Base-by-base conservation (phyloP, 139 green algal genomes). In the Chlamydomonas sphaeroides region DNA sequence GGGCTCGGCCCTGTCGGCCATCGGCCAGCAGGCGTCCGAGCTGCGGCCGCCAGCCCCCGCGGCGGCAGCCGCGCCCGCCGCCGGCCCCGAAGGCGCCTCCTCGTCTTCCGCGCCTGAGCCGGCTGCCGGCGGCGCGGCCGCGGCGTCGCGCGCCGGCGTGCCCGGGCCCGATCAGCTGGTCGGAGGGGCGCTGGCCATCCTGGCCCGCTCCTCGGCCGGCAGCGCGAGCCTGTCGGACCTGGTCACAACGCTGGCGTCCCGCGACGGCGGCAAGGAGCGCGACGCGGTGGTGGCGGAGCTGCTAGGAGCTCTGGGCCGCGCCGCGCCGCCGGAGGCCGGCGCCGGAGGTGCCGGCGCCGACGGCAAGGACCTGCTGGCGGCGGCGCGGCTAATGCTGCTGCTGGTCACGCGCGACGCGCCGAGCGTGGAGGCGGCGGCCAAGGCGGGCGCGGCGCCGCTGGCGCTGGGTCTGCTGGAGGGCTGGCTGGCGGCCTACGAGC, bases 301-400 rank as follows among this genome's bases (percentile, higher is more conserved):
- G 59, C 80, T 94, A 71, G 63, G 84, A 33, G 69, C 79, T 26
- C 87, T 96, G 30, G 26, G 26, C 23, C 25, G 42, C 26, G 36
- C 82, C n/a, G 61, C 28, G 66, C 79, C 32, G 65, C 41, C 23
- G 74, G 75, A 18, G n/a, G 73, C 68, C 7, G 68, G 26, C 30
- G 68, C 5, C 23, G 68, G 2, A 15, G 42, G 39, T 21, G 57
- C 42, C 8, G 66, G 20, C 28, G 82, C 48, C 42, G 67, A 53
- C 8, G 57, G 28, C 56, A 56, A 36, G 36, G 51, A 83, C 63
- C 39, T 86, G 73, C 79, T 86, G 7, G 82, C 85, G 14, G 77
- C 87, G 15, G 75, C 88, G 17, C 94, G 96, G 63, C 85, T 96
- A 71, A 84, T 97, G 63, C 88, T 93, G n/a, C 41, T 98, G 42